Conservation (phyloP, 192 early-diverging fungal genomes). For the Physocladia obscura region DNA sequence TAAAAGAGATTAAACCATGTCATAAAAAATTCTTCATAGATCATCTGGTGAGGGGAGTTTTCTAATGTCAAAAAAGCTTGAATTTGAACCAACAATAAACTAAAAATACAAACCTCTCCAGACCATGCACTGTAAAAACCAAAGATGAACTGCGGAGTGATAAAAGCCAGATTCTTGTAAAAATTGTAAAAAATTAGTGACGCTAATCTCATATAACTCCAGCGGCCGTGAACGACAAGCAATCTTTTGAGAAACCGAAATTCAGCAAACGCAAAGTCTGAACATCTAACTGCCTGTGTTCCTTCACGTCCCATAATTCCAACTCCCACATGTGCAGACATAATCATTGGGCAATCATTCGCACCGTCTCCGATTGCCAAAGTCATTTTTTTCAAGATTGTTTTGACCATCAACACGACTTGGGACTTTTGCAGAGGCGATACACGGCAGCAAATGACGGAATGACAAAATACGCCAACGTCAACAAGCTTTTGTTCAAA, state of each 20-base stretch:
- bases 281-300: slow-evolving; percentile 55
- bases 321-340: slow-evolving; percentile 54
- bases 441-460: slow-evolving; percentile 61
- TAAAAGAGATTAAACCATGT: slow-evolving; percentile 56
- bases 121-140: slow-evolving; percentile 51
- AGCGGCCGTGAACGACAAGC: slow-evolving; percentile 56
- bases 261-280: slow-evolving; percentile 59
- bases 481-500: slow-evolving; percentile 44
- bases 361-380: slow-evolving; percentile 66
- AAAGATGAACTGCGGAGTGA: slow-evolving; percentile 51
- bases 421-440: slow-evolving; percentile 60
- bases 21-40: slow-evolving; percentile 58
- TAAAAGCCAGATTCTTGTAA: slow-evolving; percentile 61
- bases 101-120: slow-evolving; percentile 39
- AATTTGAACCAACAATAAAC: slow-evolving; percentile 3
- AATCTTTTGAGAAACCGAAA: slow-evolving; percentile 55
- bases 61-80: not conserved
- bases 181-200: slow-evolving; percentile 51
- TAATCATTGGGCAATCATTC: slow-evolving; percentile 67
- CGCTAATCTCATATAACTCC: slow-evolving; percentile 39
- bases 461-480: slow-evolving; percentile 42
- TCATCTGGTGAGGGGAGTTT: slow-evolving; percentile 17
- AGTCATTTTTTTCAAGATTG: slow-evolving; percentile 76
- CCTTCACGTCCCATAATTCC: slow-evolving; percentile 63
- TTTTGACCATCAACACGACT: slow-evolving; percentile 51